Conservation (phyloP, 768 basidiomycete genomes). For the Lentinula sp. region DNA sequence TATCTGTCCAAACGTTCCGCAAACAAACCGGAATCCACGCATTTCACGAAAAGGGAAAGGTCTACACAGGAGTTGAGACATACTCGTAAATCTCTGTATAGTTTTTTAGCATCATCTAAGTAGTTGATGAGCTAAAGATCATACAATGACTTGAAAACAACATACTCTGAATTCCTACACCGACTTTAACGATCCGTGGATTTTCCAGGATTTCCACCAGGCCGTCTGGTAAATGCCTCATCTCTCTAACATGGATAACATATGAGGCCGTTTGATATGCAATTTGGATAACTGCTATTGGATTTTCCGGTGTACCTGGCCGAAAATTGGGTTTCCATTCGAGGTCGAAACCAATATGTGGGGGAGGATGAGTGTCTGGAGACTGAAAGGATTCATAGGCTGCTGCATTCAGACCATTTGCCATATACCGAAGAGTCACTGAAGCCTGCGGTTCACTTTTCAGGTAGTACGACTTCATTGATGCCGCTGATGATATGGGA, state of each 20-base stretch:
- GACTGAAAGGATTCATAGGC: constrained; percentile 31
- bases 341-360: constrained; percentile 62
- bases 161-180: neutral
- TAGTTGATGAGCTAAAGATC: neutral
- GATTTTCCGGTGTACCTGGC: constrained; percentile 54
- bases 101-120: constrained; percentile 50
- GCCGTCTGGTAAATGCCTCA: constrained; percentile 50
- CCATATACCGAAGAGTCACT: neutral
- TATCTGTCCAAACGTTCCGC: neutral
- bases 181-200: constrained; percentile 28
- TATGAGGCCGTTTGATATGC: constrained; percentile 49
- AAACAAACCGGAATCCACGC: constrained; percentile 53
- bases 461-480: neutral
- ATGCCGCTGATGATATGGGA: neutral
- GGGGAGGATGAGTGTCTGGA: constrained; percentile 15
- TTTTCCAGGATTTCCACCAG: constrained; percentile 41
- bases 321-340: constrained; percentile 69
- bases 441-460: neutral
- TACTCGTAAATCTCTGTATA: constrained; percentile 43
- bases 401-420: constrained; percentile 24
- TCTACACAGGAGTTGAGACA: constrained; percentile 55
- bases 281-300: constrained; percentile 69
- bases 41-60: constrained; percentile 60
- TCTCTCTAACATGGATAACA: constrained; percentile 60
- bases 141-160: constrained; percentile 1